Evolutionary conservation across 2,329 filamentous ascomycete species (phyloP), one percentile per base, ranked within the genome.

Genomic region (Seiridium cupressi): DNA sequence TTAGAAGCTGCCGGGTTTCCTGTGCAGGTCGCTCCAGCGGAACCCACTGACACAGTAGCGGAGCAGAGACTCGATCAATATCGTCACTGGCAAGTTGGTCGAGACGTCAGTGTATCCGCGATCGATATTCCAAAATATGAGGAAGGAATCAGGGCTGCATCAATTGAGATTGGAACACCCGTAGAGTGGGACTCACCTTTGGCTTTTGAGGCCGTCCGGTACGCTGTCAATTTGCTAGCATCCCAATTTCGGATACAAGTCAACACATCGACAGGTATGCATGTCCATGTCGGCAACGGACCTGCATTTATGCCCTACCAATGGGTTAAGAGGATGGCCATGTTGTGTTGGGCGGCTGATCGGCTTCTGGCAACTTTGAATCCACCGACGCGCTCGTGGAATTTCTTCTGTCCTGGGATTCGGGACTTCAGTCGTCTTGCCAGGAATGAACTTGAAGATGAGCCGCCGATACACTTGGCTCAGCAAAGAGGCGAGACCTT

Each of bases 201-300:
- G n/a, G 59, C 60, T 10, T 67, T 63, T 44, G 48, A 59, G 18
- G 48, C 26, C 9, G 44, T 67, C 38, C 3, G 61, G 5, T 63
- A 63, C 35, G 61, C 34, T n/a, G 49, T 64, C 9, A n/a, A 56
- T 10, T n/a, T 63, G 10, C n/a, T 68, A 3, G 36, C 18, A 0
- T 35, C 13, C 2, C 55, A 53, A 7, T 62, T 53, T 34, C 56
- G 65, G 1, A 35, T 58, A 1, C 44, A 47, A 1, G 51, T 66
- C 2, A 67, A 68, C 48, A 36, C n/a, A 1, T 59, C 57, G 4
- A 63, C 61, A 8, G 65, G 65, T 1, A 13, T 67, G 1, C 65
- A 68, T 31, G 63, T 67, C 8, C 66, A 68, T 47, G 63, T 68
- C 5, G 66, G 66, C 4, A 44, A 55, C 4, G 60, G 60, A 4